Evolutionary conservation across 768 basidiomycete genomes (phyloP).

Genomic region (Ramaria sp.): DNA sequence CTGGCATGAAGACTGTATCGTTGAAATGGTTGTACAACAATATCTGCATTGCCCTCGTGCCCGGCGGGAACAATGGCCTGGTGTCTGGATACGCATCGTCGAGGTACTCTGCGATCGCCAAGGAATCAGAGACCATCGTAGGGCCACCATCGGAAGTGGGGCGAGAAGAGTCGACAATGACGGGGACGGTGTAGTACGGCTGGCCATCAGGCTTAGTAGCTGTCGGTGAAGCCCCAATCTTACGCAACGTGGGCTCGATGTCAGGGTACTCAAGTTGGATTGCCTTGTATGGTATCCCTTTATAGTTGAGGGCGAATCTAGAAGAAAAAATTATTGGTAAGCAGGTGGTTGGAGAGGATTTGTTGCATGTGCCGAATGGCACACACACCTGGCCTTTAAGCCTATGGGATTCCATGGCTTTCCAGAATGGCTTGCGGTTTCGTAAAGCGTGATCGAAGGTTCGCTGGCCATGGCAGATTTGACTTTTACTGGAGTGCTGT

Average conservation of each 20-base stretch:
- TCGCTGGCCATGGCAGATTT: not conserved
- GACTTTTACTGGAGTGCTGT: too few species aligned
- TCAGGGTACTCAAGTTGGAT: conserved; percentile 14
- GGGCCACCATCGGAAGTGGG: conserved; percentile 19
- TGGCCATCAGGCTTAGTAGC: conserved; percentile 37
- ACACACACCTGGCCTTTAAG: conserved; percentile 22
- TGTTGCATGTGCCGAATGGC: conserved; percentile 5
- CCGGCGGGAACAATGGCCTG: conserved; percentile 27
- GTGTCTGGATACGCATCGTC: conserved; percentile 37
- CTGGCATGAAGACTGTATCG: conserved; percentile 31
- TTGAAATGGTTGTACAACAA: conserved; percentile 22
- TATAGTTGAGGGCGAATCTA: conserved; percentile 30
- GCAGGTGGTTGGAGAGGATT: not conserved
- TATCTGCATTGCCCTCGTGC: conserved; percentile 27
- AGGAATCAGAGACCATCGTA: conserved; percentile 29
- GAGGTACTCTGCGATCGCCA: conserved; percentile 37
- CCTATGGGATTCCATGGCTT: conserved; percentile 24
- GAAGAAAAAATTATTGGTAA: not conserved
- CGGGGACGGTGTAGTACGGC: conserved; percentile 35
- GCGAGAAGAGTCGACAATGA: conserved; percentile 40
- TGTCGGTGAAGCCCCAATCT: conserved; percentile 11
- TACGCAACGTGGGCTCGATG: conserved; percentile 12
- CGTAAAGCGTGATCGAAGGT: conserved; percentile 26
- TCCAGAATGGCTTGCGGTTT: conserved; percentile 19
- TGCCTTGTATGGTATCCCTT: conserved; percentile 30